Evolutionary conservation across 139 green algal species (phyloP).

Genomic region (Trebouxia sp.): DNA sequence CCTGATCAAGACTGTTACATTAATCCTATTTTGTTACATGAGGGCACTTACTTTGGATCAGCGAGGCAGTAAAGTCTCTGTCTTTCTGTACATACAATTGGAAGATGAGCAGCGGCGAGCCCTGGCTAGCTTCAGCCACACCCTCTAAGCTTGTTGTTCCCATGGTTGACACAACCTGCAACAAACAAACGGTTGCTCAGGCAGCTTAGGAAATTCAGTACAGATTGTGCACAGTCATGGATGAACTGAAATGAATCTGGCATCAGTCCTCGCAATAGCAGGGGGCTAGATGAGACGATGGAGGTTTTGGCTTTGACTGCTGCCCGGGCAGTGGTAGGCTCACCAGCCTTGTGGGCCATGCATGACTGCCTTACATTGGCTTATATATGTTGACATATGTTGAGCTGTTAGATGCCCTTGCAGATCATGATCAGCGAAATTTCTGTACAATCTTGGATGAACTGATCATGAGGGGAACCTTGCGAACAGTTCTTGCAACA

Average conservation of each 20-base stretch:
- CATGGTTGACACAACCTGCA: slow-evolving; percentile 76
- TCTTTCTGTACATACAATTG: slow-evolving; percentile 78
- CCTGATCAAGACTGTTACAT: neutral
- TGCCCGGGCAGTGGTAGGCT: neutral
- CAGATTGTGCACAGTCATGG: neutral
- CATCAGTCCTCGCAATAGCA: neutral
- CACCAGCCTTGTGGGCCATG: neutral
- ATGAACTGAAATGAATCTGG: neutral
- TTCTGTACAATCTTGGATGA: too few relatives aligned
- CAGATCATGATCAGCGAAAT: too few relatives aligned
- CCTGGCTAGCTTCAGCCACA: slow-evolving; percentile 41
- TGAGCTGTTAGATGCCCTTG: too few relatives aligned
- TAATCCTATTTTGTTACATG: neutral
- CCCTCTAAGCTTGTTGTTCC: slow-evolving; percentile 57
- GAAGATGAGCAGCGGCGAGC: slow-evolving; percentile 60
- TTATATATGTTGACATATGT: too few relatives aligned
- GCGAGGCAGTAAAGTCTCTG: slow-evolving; percentile 55
- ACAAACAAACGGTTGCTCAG: neutral
- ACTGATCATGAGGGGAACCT: too few relatives aligned
- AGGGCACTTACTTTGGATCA: slow-evolving; percentile 52
- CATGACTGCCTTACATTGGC: neutral
- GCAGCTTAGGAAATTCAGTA: neutral
- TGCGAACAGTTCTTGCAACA: neutral
- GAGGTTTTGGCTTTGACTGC: neutral
- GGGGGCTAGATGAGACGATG: neutral